Percentiles rank a stretch among this genome's conserved stretches.
Evolutionary conservation across 2,329 filamentous ascomycete species (phyloP).

Genomic region (Coccinonectria pachysandricola): DNA sequence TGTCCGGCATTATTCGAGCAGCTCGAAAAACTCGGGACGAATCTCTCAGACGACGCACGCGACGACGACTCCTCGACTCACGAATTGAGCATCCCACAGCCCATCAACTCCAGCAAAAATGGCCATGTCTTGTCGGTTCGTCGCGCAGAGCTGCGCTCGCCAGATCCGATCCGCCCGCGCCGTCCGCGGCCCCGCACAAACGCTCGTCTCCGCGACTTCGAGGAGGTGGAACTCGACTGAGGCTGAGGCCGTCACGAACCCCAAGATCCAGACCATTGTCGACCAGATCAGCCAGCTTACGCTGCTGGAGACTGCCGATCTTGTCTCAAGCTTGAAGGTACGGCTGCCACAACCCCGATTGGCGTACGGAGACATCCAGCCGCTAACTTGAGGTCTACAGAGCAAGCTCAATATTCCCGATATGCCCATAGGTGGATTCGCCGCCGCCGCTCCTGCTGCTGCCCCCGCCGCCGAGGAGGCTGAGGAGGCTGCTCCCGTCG

Average conservation of each 20-base stretch:
- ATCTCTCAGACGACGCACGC: slow-evolving; percentile 19
- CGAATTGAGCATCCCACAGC: slow-evolving; percentile 18
- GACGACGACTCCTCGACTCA: slow-evolving; percentile 13
- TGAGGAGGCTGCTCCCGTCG: slow-evolving; percentile 77
- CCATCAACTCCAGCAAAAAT: slow-evolving; percentile 33
- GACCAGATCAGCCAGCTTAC: slow-evolving; percentile 99
- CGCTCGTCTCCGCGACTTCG: slow-evolving; percentile 33
- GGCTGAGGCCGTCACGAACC: slow-evolving; percentile 53
- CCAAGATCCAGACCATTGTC: slow-evolving; percentile 90
- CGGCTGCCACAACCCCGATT: slow-evolving; percentile 9
- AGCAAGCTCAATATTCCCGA: slow-evolving; percentile 95
- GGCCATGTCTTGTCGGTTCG: slow-evolving; percentile 53
- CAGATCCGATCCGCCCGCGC: slow-evolving; percentile 43
- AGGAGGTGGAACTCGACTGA: slow-evolving; percentile 87
- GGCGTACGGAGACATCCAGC: slow-evolving; percentile 1
- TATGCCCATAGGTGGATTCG: slow-evolving; percentile 87
- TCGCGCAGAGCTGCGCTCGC: slow-evolving; percentile 54
- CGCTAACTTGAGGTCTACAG: slow-evolving; percentile 35
- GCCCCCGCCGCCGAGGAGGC: slow-evolving; percentile 64
- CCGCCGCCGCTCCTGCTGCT: slow-evolving; percentile 54
- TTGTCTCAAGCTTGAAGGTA: slow-evolving; percentile 94
- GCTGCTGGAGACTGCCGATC: slow-evolving; percentile 89
- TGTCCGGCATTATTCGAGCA: slow-evolving; percentile 15
- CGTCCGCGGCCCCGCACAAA: slow-evolving; percentile 38
- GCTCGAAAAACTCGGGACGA: slow-evolving; percentile 32